Conservation (phyloP, 345 rosid species). For the Melastoma malabathricum region DNA sequence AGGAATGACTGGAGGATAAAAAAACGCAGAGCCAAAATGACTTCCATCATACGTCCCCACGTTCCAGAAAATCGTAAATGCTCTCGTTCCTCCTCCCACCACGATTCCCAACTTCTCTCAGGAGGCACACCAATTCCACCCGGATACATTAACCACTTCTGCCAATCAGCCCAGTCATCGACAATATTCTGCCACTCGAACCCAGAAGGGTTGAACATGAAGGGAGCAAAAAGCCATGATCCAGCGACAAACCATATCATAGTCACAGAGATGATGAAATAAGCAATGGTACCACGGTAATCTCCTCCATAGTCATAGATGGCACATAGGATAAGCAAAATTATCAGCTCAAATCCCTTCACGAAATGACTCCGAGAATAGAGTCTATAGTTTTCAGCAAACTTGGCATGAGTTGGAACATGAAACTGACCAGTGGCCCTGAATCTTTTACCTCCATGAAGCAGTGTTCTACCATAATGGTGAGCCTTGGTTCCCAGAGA, state of each 20-base stretch:
- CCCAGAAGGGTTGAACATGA: slow-evolving; percentile 89
- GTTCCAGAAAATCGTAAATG: slow-evolving; percentile 85
- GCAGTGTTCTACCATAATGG: slow-evolving; percentile 88
- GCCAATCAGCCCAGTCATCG: slow-evolving; percentile 99
- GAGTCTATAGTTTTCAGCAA: slow-evolving; percentile 95
- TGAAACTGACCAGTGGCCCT: slow-evolving; percentile 96
- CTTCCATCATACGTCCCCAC: slow-evolving; percentile 85
- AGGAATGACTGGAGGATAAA: slow-evolving; percentile 93
- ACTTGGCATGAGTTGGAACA: slow-evolving; percentile 98
- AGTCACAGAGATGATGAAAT: slow-evolving; percentile 74
- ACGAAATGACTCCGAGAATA: slow-evolving; percentile 99
- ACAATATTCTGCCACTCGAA: slow-evolving; percentile 99
- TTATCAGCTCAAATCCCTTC: slow-evolving; percentile 92
- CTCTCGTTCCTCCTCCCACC: slow-evolving; percentile 99
- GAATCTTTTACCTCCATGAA: slow-evolving; percentile 96
- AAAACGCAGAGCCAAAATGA: slow-evolving; percentile 67
- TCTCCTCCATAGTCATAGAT: slow-evolving; percentile 75
- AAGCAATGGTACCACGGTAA: slow-evolving; percentile 79
- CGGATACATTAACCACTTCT: slow-evolving; percentile 81
- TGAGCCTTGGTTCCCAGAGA: slow-evolving; percentile 99
- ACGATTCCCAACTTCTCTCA: slow-evolving; percentile 98
- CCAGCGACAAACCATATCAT: slow-evolving; percentile 99
- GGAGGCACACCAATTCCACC: slow-evolving; percentile 98
- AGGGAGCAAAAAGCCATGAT: slow-evolving; percentile 98
- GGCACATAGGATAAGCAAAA: slow-evolving; percentile 85